phyloP scores from a whole-genome alignment of 768 basidiomycete genomes.

The Galerina sulciceps region DNA sequence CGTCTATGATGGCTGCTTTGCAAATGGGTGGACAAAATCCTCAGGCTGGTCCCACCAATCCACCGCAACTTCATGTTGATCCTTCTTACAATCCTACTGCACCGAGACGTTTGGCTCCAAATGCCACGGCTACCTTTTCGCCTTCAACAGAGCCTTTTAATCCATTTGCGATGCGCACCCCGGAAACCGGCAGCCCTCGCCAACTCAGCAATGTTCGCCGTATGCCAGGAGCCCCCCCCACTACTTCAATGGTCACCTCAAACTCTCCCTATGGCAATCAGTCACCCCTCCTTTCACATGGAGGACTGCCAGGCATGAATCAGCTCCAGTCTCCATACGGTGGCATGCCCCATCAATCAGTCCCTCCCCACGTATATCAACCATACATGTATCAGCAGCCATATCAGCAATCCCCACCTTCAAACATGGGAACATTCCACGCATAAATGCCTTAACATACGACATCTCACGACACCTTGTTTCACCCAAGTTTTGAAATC shows the following conservation, averaged over 20 bases:
- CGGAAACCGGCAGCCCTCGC: constrained; percentile 51
- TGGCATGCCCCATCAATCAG: constrained; percentile 59
- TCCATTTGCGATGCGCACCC: constrained; percentile 51
- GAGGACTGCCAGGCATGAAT: constrained; percentile 64
- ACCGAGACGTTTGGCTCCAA: constrained; percentile 40
- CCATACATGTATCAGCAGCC: constrained; percentile 79
- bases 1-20: constrained; percentile 91
- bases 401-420: constrained; percentile 75
- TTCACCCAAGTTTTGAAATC: constrained; percentile 28
- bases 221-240: constrained; percentile 50
- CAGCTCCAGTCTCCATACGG: constrained; percentile 70
- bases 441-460: constrained; percentile 47
- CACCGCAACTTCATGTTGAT: constrained; percentile 70
- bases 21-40: constrained; percentile 91
- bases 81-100: constrained; percentile 53
- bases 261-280: constrained; percentile 59
- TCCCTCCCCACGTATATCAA: constrained; percentile 74
- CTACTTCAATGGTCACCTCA: constrained; percentile 49
- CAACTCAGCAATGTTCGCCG: constrained; percentile 49
- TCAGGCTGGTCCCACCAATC: constrained; percentile 66
- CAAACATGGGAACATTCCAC: constrained; percentile 80
- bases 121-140: constrained; percentile 38
- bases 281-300: constrained; percentile 63
- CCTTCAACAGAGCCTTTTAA: constrained; percentile 52
- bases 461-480: constrained; percentile 50